Evolutionary conservation across 73 alveolate species (phyloP).

Genomic region (Blepharisma japonicum): DNA sequence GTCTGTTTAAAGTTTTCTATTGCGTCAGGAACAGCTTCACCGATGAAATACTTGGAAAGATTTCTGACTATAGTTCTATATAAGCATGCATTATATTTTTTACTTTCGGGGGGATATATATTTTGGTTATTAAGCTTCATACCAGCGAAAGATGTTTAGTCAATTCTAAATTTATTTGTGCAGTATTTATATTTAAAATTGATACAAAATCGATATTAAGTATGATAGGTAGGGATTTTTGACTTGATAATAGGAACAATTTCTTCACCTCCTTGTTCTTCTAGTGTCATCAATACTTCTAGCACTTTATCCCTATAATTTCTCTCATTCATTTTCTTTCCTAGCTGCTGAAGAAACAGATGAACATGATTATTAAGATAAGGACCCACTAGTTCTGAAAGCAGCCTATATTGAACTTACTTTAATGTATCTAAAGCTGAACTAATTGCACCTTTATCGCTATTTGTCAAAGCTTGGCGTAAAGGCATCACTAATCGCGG

Average conservation of each 20-base stretch:
- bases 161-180: no score
- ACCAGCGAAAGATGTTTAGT: no score
- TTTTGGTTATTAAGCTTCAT: no score
- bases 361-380: slow-evolving; percentile 58
- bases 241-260: slow-evolving; percentile 15
- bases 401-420: slow-evolving; percentile 40
- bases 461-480: slow-evolving; percentile 50
- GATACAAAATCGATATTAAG: neutral
- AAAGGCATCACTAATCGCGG: slow-evolving; percentile 66
- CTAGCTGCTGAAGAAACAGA: slow-evolving; percentile 57
- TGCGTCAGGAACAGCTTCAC: no score
- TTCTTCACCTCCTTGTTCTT: slow-evolving; percentile 50
- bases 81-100: no score
- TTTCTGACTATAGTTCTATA: no score
- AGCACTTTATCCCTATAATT: neutral
- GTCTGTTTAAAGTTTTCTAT: no score
- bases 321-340: slow-evolving; percentile 62
- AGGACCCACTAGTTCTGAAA: slow-evolving; percentile 63
- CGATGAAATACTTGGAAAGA: no score
- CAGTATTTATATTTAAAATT: no score
- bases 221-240: slow-evolving; percentile 7
- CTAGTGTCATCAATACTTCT: slow-evolving; percentile 35
- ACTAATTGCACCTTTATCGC: slow-evolving; percentile 51
- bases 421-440: slow-evolving; percentile 53
- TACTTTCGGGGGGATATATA: no score